These are phyloP conservation scores for Astragalus glycyphyllos DNA, from an alignment of 306 rosid species.

Conservation along the genomic window DNA sequence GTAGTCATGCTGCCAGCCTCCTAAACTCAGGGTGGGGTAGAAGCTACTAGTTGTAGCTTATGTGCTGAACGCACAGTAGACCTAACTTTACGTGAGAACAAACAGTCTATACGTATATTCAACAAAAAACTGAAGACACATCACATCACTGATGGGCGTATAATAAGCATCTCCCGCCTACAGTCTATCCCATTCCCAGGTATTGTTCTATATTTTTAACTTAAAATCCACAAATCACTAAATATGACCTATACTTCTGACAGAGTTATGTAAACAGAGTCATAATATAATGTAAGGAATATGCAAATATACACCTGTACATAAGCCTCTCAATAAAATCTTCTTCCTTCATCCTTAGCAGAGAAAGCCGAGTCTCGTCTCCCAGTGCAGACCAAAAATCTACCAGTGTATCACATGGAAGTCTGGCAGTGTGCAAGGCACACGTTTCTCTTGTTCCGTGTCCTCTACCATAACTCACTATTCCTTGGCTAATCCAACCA, in stretches of 20 bases:
- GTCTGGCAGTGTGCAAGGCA: slow-evolving; percentile 96
- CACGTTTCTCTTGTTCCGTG: slow-evolving; percentile 97
- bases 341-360: slow-evolving; percentile 97
- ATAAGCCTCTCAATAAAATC: slow-evolving; percentile 98
- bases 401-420: slow-evolving; percentile 94
- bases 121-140: slow-evolving; percentile 26
- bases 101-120: slow-evolving; percentile 4
- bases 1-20: too few relatives aligned
- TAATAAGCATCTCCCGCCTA: slow-evolving; percentile 17
- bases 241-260: slow-evolving; percentile 17
- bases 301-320: slow-evolving; percentile 80
- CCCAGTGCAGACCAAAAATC: slow-evolving; percentile 99
- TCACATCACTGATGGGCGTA: slow-evolving; percentile 1
- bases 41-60: too few relatives aligned
- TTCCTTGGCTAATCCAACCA: slow-evolving; percentile 99
- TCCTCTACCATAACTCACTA: slow-evolving; percentile 86
- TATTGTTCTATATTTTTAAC: slow-evolving; percentile 19
- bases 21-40: too few relatives aligned
- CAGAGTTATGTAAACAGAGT: slow-evolving; percentile 21
- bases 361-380: slow-evolving; percentile 95
- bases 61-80: too few relatives aligned
- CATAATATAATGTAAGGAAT: slow-evolving; percentile 43
- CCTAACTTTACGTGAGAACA: too few relatives aligned
- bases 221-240: slow-evolving; percentile 30
- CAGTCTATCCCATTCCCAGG: slow-evolving; percentile 24